Conservation (phyloP, 2,329 filamentous ascomycete species). For the Xylariaceae sp. region DNA sequence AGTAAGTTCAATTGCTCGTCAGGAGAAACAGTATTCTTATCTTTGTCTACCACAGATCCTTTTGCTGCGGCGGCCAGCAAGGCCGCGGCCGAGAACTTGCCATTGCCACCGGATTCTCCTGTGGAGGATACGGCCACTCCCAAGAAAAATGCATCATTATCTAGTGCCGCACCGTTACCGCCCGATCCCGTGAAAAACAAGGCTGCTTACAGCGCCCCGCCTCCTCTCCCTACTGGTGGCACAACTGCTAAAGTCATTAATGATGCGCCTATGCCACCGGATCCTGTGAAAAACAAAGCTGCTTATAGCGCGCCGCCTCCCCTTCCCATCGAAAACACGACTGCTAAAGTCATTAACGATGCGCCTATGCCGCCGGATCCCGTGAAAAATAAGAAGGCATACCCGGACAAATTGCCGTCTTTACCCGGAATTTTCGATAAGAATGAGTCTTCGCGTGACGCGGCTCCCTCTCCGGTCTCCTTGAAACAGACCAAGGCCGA, state of each 20-base stretch:
- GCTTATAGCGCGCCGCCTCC: slow-evolving; percentile 28
- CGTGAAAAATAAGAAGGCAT: slow-evolving; percentile 30
- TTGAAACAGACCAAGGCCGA: slow-evolving; percentile 31
- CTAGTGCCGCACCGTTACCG: slow-evolving; percentile 37
- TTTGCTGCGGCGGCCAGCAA: slow-evolving; percentile 19
- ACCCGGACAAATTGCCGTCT: slow-evolving; percentile 34
- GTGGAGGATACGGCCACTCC: slow-evolving; percentile 17
- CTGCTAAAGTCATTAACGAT: slow-evolving; percentile 31
- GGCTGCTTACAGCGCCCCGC: slow-evolving; percentile 28
- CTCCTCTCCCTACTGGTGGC: slow-evolving; percentile 24
- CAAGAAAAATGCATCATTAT: slow-evolving; percentile 21
- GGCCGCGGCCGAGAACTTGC: slow-evolving; percentile 25
- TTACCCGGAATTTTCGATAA: slow-evolving; percentile 31
- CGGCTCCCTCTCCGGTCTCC: slow-evolving; percentile 39
- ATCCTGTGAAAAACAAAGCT: slow-evolving; percentile 34
- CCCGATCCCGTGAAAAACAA: slow-evolving; percentile 34
- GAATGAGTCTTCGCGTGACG: slow-evolving; percentile 29
- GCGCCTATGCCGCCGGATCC: slow-evolving; percentile 40
- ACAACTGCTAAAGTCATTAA: slow-evolving; percentile 28
- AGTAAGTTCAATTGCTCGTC: slow-evolving; percentile 48
- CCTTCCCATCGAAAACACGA: slow-evolving; percentile 25
- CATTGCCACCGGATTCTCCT: slow-evolving; percentile 35
- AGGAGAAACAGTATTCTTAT: slow-evolving; percentile 50
- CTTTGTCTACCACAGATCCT: slow-evolving; percentile 37
- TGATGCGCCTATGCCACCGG: slow-evolving; percentile 38